Evolutionary conservation across 2,329 filamentous ascomycete genomes (phyloP), one percentile per base, ranked within the genome.

Genomic region (Paracoccidioides brasiliensis): DNA sequence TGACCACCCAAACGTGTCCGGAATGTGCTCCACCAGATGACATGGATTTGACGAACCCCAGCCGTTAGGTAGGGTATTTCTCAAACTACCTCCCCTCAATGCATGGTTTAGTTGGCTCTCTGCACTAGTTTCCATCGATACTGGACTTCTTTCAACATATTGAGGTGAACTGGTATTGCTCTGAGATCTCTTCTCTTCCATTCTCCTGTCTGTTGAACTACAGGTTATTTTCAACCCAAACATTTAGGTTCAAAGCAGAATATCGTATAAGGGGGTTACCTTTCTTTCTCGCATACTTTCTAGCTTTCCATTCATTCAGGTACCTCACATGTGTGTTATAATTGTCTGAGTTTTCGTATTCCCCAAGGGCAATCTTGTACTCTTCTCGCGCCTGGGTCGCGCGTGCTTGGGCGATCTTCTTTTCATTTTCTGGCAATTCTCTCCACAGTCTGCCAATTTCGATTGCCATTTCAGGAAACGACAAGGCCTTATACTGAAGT

Each of bases 391-490:
- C 55, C 22, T 49, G 38, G 15, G 54, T 54, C 6, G 55, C 55
- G 14, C 45, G 30, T 3, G 43, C 22, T 28, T 56, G 52, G 12
- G 55, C 55, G 15, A 43, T 30, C 10, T 38, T 54, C 55, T 56
- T 56, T 35, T 56, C 55, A 28, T 51, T 28, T 30, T 54, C 52
- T 7, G 55, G 55, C 30, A 56, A 44, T 51, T 56, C 55, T 38
- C 55, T 56, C 51, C 55, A 56, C 5, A 56, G 40, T 15, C 38
- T 56, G 9, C 55, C 55, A 9, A 56, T 56, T 32, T 56, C 55
- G 22, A 56, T 56, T 28, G 55, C 55, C 55, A 56, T 56, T n/a
- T 56, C 52, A 10, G 55, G 51, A 30, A 56, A 56, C 12, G 55
- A 54, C 28, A 56, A 52, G 30, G 38, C 55, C 6, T 41, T 46